Percentiles rank a stretch among this genome's conserved stretches.
These are phyloP conservation scores for Populus pruinosa DNA, from an alignment of 345 rosid genomes.

Conservation along the genomic window DNA sequence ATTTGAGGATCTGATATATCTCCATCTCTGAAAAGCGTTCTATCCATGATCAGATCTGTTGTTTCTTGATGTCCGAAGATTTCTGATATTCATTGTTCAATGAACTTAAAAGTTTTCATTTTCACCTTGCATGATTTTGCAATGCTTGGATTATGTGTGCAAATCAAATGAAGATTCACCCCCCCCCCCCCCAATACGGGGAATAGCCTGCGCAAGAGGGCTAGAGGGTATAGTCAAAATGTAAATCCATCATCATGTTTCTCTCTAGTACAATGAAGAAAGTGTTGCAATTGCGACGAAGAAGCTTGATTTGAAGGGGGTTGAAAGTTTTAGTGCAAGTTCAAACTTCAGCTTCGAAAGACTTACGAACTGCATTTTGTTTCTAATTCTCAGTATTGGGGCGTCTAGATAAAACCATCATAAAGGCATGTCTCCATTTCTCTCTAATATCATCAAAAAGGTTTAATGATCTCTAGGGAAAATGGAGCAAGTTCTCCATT, in stretches of 20 bases:
- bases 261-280: no score
- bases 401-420: background rate
- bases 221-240: background rate
- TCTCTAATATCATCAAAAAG: no score
- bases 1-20: background rate
- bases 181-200: no score
- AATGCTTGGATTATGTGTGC: background rate
- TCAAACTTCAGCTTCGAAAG: background rate
- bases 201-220: background rate
- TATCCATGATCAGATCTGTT: background rate
- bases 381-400: background rate
- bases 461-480: background rate
- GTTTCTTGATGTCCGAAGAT: background rate
- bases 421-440: background rate
- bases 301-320: background rate
- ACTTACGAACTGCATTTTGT: background rate
- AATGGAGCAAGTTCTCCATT: background rate
- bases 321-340: background rate
- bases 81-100: background rate
- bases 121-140: background rate
- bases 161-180: background rate
- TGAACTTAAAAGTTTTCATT: background rate
- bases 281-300: no score
- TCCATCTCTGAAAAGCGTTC: background rate
- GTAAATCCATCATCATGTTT: no score